Evolutionary conservation across 1,284 basidiomycete species (phyloP), one percentile per base, ranked within the genome.

Genomic region (Phenoliferia sp.): DNA sequence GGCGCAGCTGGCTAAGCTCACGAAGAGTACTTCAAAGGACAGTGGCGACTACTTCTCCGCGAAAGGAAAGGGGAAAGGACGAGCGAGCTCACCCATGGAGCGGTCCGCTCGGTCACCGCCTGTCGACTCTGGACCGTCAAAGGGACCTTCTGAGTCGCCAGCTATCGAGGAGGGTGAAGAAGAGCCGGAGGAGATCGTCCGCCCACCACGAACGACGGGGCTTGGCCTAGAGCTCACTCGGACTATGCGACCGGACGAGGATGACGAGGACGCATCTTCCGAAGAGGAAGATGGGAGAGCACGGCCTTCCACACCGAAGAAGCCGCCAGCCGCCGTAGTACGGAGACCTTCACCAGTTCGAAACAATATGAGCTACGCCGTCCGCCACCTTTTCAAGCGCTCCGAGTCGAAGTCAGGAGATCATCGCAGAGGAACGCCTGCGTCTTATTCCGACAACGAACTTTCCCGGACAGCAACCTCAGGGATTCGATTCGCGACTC

Each of bases 401-500:
- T 19, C 3, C n/a, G 22, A 17, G 12, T 31, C 34, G 3, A 28
- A n/a, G 22, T 33, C 57, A 0, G 26, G 55, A 29, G 35, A 26
- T 29, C n/a, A n/a, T 28, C 17, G 17, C 48, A 0, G 52, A 61
- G n/a, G 61, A 59, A 29, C 48, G 22, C 50, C 50, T 19, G 22
- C 7, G 22, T 9, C 50, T 9, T 19, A 19, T 28, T 9, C 50
- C 7, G n/a, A 12, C 50, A n/a, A 26, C 50, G 50, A 12, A n/a
- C 56, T 19, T 22, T 58, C 56, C 22, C 31, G 31, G 2, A 33
- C 56, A 3, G 10, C 56, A 19, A 33, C 31, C 34, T 59, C 62
- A 5, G 65, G 61, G 54, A 71, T 71, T 35, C 56, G 70, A 15
- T 71, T 71, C 52, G 67, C 70, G 2, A 31, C 58, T 16, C 56